Conservation (phyloP, 2,329 filamentous ascomycete genomes). For the Akanthomyces dipterigenus region DNA sequence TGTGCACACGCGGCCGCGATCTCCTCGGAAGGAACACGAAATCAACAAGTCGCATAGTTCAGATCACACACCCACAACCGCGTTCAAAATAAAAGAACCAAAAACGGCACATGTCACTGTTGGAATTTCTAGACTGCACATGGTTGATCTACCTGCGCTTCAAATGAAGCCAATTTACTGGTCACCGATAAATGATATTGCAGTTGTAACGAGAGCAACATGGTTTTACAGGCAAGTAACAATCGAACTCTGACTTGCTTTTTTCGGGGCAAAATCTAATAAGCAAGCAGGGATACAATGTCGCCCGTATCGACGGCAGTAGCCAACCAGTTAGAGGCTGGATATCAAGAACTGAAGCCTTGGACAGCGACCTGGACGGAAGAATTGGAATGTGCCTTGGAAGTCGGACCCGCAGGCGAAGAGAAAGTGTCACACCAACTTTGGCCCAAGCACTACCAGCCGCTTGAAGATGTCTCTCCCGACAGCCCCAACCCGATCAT, state of each 20-base stretch:
- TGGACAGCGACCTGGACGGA: conserved; percentile 93
- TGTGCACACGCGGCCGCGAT: neutral
- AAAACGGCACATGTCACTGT: conserved; percentile 61
- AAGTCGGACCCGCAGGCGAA: conserved; percentile 83
- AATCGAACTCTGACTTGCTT: neutral
- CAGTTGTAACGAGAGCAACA: conserved; percentile 74
- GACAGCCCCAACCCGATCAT: conserved; percentile 29
- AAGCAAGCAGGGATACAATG: conserved; percentile 66
- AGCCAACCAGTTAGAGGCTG: conserved; percentile 87
- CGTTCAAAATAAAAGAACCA: neutral
- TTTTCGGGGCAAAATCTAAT: conserved; percentile 14
- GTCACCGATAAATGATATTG: conserved; percentile 86
- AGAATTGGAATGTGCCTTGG: conserved; percentile 81
- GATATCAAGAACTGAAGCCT: conserved; percentile 76
- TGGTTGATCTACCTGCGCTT: conserved; percentile 74
- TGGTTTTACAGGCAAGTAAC: conserved; percentile 77
- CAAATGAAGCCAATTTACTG: conserved; percentile 97
- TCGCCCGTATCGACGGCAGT: conserved; percentile 76
- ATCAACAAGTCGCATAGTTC: neutral
- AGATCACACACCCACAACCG: conserved; percentile 17
- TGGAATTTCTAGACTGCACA: conserved; percentile 81
- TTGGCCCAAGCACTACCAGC: conserved; percentile 57
- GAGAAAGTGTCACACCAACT: conserved; percentile 81
- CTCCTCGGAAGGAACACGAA: neutral
- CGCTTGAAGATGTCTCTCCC: conserved; percentile 13